These are phyloP conservation scores for Massarina eburnea DNA, from an alignment of 2,329 filamentous ascomycete genomes.

Conservation along the genomic window DNA sequence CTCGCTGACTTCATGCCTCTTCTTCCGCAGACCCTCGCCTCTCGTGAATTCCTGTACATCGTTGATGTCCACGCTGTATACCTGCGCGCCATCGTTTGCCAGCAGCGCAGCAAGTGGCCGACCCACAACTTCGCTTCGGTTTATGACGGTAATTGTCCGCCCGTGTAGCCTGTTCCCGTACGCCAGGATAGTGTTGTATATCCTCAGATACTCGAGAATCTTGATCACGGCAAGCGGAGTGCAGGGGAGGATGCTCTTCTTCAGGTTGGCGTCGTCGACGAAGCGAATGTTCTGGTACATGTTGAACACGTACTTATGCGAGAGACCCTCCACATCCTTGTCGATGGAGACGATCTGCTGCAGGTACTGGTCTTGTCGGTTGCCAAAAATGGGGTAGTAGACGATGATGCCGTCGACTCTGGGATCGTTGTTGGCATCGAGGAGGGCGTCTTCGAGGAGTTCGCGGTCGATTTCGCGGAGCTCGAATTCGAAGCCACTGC, in stretches of 20 bases:
- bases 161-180: constrained; percentile 92
- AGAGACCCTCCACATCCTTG: constrained; percentile 96
- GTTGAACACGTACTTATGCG: constrained; percentile 94
- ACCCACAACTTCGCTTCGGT: constrained; percentile 93
- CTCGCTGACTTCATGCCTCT: constrained; percentile 82
- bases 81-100: constrained; percentile 92
- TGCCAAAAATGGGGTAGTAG: constrained; percentile 97
- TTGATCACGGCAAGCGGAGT: constrained; percentile 96
- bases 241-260: constrained; percentile 93
- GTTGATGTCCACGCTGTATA: constrained; percentile 92
- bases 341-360: constrained; percentile 87
- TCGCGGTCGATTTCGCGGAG: constrained; percentile 84
- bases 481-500: constrained; percentile 85
- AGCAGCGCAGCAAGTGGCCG: constrained; percentile 88
- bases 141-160: constrained; percentile 93
- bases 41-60: constrained; percentile 91
- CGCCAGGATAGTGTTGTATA: constrained; percentile 93
- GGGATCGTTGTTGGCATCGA: constrained; percentile 78
- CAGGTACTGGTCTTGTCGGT: constrained; percentile 87
- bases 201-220: constrained; percentile 91
- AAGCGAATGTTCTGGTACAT: constrained; percentile 99
- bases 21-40: constrained; percentile 81
- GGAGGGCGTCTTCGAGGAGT: constrained; percentile 83
- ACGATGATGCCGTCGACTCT: constrained; percentile 87
- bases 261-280: constrained; percentile 75